Conservation (phyloP, 2,329 filamentous ascomycete genomes). For the Penicillium nordicum region DNA sequence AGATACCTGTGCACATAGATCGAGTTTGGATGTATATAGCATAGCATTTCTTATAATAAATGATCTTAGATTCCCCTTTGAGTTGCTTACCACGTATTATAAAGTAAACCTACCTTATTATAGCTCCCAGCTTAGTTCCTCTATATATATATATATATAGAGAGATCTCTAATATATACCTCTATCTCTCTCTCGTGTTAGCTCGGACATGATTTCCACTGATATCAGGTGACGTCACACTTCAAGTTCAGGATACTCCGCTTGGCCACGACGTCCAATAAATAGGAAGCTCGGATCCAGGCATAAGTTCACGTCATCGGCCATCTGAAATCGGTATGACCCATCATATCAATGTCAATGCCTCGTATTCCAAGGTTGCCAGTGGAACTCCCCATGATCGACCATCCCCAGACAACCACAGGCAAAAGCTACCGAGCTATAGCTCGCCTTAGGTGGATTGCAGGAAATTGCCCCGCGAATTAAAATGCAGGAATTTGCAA, state of each 20-base stretch:
- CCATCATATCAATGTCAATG: neutral
- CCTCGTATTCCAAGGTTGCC: neutral
- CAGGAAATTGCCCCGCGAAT: conserved; percentile 7
- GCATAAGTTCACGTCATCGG: neutral
- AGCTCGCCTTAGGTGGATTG: neutral
- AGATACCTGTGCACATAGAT: conserved; percentile 6
- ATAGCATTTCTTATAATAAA: neutral
- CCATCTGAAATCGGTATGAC: neutral
- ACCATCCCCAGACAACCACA: neutral
- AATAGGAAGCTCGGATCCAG: neutral
- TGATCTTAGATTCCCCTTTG: neutral
- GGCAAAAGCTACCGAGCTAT: neutral
- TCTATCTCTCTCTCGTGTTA: no score
- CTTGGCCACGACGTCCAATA: neutral
- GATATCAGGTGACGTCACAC: conserved; percentile 3
- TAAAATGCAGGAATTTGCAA: conserved; percentile 1
- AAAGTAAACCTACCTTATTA: neutral
- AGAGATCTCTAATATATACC: no score
- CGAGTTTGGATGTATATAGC: neutral
- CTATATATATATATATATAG: neutral
- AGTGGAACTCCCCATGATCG: neutral
- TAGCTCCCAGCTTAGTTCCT: neutral
- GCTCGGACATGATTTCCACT: neutral
- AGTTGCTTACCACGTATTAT: neutral
- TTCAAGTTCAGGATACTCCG: neutral